Base-by-base conservation (phyloP, 257 asterid species). In the Solanum appendiculatum region DNA sequence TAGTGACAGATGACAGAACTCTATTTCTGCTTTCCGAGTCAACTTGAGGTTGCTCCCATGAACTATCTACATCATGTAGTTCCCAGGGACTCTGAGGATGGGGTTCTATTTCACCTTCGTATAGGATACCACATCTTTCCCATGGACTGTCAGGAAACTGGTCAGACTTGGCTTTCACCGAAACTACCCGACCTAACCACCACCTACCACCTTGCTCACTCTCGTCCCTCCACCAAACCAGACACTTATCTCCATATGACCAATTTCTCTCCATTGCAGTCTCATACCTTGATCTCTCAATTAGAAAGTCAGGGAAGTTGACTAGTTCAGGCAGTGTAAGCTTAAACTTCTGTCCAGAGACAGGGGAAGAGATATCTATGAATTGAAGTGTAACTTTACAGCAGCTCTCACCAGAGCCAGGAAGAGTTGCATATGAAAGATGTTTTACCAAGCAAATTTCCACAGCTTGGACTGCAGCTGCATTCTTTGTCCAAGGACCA, bases 381-480 rank as follows among this genome's bases (percentile, higher is more conserved):
- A 97, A 94, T 91, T 73, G 91, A 86, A 97, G 95, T 3, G 92
- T 89, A 86, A 97, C 90, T 86, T 90, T 91, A 89, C 99, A 97
- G 90, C 98, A 92, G 91, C 99, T 94, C 86, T 94, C 97, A 69
- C 99, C 99, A 88, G 99, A 97, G 83, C 99, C 99, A 29, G 96
- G 87, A 75, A 69, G 91, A 33, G 95, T 88, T 21, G 92, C 88
- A 87, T 97, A 97, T 78, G 89, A 87, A 85, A 97, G 95, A 74
- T 91, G 92, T 88, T 93, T 93, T 63, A 97, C 95, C 87, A 86
- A 88, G 90, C 99, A 97, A 87, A 91, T 86, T 92, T 97, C 99
- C 75, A 92, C 94, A 64, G 95, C 92, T 86, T 93, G 91, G 78
- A 95, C 54, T 85, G 88, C 91, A 25, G 93, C 92, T 56, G 92